Percentiles rank a stretch among this genome's conserved stretches.
phyloP scores from a whole-genome alignment of 2,329 filamentous ascomycete species.

The Aspergillus versicolor region DNA sequence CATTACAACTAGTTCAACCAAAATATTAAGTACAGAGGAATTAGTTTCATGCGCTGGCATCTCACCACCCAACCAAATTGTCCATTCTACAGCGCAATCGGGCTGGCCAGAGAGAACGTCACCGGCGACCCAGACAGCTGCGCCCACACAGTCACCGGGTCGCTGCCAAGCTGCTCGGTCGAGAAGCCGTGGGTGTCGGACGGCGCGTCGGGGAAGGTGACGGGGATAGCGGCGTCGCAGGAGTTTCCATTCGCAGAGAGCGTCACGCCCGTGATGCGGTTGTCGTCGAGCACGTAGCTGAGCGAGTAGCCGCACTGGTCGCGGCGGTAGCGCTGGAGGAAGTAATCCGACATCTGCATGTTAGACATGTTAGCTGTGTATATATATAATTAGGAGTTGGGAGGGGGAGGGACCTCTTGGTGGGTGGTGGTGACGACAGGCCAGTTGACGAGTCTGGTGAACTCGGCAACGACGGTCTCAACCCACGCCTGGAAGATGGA shows the following conservation, averaged over 20 bases:
- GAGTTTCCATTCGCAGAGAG: slow-evolving; percentile 51
- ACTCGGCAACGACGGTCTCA: slow-evolving; percentile 54
- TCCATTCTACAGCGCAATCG: slow-evolving; percentile 27
- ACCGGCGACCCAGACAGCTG: slow-evolving; percentile 47
- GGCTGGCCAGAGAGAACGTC: slow-evolving; percentile 43
- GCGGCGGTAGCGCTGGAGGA: slow-evolving; percentile 54
- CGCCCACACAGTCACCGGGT: slow-evolving; percentile 54
- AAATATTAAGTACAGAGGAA: too few species aligned
- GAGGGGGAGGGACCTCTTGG: slow-evolving; percentile 45
- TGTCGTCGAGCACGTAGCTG: slow-evolving; percentile 45
- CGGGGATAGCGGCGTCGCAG: slow-evolving; percentile 53
- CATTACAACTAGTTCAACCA: too few species aligned
- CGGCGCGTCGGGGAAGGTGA: slow-evolving; percentile 53
- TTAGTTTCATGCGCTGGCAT: not conserved
- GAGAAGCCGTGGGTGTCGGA: slow-evolving; percentile 45
- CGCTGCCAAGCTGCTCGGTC: slow-evolving; percentile 55
- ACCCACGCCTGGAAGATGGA: slow-evolving; percentile 60
- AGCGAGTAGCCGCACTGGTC: slow-evolving; percentile 54
- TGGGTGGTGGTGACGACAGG: slow-evolving; percentile 58
- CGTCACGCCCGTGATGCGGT: slow-evolving; percentile 52
- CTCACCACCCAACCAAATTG: not conserved
- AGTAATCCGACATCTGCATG: slow-evolving; percentile 45
- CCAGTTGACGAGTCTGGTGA: slow-evolving; percentile 55
- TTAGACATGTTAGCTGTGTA: not conserved
- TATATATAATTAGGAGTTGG: not conserved